These are phyloP conservation scores for Xylariomycetidae sp. DNA, from an alignment of 2,329 filamentous ascomycete genomes.

Conservation along the genomic window DNA sequence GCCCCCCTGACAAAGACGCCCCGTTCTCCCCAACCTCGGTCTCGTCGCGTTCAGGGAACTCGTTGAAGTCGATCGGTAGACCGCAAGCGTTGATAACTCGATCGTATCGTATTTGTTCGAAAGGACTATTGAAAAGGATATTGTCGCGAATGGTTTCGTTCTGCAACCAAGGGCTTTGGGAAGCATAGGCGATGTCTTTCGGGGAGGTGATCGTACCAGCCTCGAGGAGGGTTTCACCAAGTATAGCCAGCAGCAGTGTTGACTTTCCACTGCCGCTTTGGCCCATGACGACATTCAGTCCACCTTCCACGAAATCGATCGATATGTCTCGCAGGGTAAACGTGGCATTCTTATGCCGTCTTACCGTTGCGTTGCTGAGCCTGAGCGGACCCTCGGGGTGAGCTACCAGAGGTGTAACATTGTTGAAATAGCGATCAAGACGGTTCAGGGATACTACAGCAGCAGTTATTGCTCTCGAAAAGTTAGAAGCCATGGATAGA, in stretches of 20 bases:
- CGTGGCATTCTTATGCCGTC: slow-evolving; percentile 41
- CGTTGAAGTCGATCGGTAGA: slow-evolving; percentile 42
- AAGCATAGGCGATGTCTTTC: slow-evolving; percentile 49
- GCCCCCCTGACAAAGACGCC: slow-evolving; percentile 49
- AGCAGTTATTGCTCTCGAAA: slow-evolving; percentile 36
- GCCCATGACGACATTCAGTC: slow-evolving; percentile 48
- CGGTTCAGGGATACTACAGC: slow-evolving; percentile 43
- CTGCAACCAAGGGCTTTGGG: slow-evolving; percentile 52
- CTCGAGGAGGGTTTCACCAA: slow-evolving; percentile 49
- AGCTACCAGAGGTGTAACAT: slow-evolving; percentile 39
- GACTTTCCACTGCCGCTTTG: slow-evolving; percentile 53
- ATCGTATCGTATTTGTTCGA: slow-evolving; percentile 48
- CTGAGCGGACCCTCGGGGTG: slow-evolving; percentile 45
- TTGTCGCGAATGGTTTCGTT: slow-evolving; percentile 51
- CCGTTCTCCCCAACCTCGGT: slow-evolving; percentile 51
- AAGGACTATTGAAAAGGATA: slow-evolving; percentile 46
- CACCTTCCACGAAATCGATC: slow-evolving; percentile 46
- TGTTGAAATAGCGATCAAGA: slow-evolving; percentile 49
- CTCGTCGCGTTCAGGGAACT: slow-evolving; percentile 43
- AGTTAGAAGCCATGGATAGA: slow-evolving; percentile 41
- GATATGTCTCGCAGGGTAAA: slow-evolving; percentile 44
- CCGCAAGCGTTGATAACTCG: slow-evolving; percentile 51
- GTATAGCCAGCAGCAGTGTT: slow-evolving; percentile 45
- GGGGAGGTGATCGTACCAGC: slow-evolving; percentile 41
- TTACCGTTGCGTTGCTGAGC: slow-evolving; percentile 41